Base-by-base conservation (phyloP, 345 rosid species). In the Syzygium aromaticum region DNA sequence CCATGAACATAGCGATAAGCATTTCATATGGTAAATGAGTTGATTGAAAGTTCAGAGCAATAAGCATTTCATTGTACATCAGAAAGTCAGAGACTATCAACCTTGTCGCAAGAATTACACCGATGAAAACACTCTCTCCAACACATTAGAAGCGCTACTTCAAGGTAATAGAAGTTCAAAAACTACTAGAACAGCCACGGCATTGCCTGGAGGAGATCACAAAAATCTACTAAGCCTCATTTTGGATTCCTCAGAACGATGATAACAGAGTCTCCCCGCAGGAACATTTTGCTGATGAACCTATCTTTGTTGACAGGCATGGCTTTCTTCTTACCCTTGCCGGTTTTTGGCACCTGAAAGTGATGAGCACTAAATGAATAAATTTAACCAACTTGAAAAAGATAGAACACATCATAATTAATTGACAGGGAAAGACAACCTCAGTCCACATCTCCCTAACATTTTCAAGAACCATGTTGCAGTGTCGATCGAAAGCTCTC, bases 381-480 rank as follows among this genome's bases (percentile, higher is more conserved):
- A 77, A 2, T 30, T 30, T 56, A 25, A 52, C 54, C 53, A 59
- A 22, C 40, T 43, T 51, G 23, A 28, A 61, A 13, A 40, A 22
- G 38, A 67, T 7, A 84, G 54, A 54, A 84, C 51, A 28, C 51
- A 54, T 22, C 11, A 11, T 3, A 53, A n/a, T 77, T 82, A 56
- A 33, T 51, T 4, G 87, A 87, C 90, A 17, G 51, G 46, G 86
- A 84, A 43, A 53, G 57, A 64, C 82, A 38, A 98, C 99, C 99
- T 98, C 99, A 49, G 99, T 95, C 99, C 99, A 98, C 98, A 96
- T 96, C 90, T 98, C 99, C 90, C 97, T 93, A 86, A 98, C 99
- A 88, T 98, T 98, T 87, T 98, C 99, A n/a, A 98, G 94, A 85
- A 98, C 99, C 99, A 98, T 98, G 91, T 96, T 98, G 95, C 99